phyloP scores from a whole-genome alignment of 2,329 filamentous ascomycete genomes.

The Claviceps purpurea region DNA sequence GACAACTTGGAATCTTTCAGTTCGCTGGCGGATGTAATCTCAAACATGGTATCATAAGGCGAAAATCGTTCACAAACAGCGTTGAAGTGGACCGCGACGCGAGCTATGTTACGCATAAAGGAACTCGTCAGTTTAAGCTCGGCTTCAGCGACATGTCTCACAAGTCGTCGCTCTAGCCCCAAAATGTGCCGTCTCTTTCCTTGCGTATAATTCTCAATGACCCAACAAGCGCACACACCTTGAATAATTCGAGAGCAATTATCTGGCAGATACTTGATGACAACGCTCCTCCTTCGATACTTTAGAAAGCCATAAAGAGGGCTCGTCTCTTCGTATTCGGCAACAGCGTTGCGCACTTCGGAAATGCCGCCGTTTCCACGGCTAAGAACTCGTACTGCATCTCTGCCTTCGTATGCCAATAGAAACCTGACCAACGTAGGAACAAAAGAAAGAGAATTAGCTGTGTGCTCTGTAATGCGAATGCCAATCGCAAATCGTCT shows the following conservation, averaged over 20 bases:
- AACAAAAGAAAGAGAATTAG: not conserved
- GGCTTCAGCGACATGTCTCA: not conserved
- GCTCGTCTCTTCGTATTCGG: constrained; percentile 67
- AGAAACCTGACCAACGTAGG: constrained; percentile 65
- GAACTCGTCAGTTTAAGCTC: not conserved
- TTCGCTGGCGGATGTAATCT: constrained; percentile 60
- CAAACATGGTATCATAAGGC: constrained; percentile 75
- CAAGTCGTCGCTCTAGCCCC: not conserved
- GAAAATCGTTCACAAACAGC: constrained; percentile 59
- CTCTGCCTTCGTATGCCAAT: constrained; percentile 78
- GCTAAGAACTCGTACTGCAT: constrained; percentile 69
- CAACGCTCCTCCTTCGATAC: constrained; percentile 77
- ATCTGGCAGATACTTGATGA: constrained; percentile 87
- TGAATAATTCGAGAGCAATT: constrained; percentile 82
- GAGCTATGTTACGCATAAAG: constrained; percentile 40
- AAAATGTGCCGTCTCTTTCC: not conserved
- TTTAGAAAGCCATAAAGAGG: constrained; percentile 86
- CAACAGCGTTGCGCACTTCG: constrained; percentile 68
- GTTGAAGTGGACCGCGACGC: constrained; percentile 62
- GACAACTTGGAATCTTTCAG: constrained; percentile 81
- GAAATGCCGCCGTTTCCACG: constrained; percentile 70
- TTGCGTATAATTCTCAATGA: not conserved
- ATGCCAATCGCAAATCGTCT: not conserved
- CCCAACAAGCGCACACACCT: constrained; percentile 43
- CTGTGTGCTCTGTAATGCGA: not conserved